A percentile compares a stretch with the other conserved stretches of the same genome.
Evolutionary conservation across 2,329 filamentous ascomycete genomes (phyloP).

Genomic region (Alternaria dauci): DNA sequence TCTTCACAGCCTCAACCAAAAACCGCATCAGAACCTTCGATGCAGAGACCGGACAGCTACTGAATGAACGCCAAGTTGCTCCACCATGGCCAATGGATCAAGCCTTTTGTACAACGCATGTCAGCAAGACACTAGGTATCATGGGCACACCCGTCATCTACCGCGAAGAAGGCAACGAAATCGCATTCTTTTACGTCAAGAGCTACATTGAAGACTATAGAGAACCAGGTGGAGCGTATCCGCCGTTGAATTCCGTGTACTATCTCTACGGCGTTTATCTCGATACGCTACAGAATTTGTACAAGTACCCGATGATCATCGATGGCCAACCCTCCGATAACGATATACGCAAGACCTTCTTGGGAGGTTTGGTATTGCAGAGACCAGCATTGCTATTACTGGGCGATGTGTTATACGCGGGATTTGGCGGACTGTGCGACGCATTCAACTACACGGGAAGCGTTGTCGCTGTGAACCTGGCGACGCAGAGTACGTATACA

Average conservation of each 20-base stretch:
- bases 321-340: constrained; percentile 60
- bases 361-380: constrained; percentile 63
- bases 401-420: constrained; percentile 60
- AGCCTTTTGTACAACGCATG: constrained; percentile 18
- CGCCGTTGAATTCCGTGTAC: constrained; percentile 51
- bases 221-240: constrained; percentile 36
- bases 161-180: constrained; percentile 38
- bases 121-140: constrained; percentile 28
- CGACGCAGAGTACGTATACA: constrained; percentile 19
- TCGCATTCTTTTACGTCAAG: constrained; percentile 41
- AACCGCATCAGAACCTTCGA: constrained; percentile 32
- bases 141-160: constrained; percentile 34
- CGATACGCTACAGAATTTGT: constrained; percentile 50
- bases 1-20: constrained; percentile 30
- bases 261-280: constrained; percentile 54
- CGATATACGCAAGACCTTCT: constrained; percentile 59
- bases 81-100: constrained; percentile 26
- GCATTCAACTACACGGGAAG: constrained; percentile 63
- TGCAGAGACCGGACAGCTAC: constrained; percentile 24
- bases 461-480: constrained; percentile 29
- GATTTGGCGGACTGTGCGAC: constrained; percentile 65
- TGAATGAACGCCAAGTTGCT: constrained; percentile 23
- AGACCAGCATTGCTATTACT: constrained; percentile 59
- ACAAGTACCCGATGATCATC: constrained; percentile 59
- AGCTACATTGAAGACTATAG: constrained; percentile 39